Evolutionary conservation across 116 monocot genomes (phyloP), one percentile per base, ranked within the genome.

Genomic region (Dioscorea cayenensis): DNA sequence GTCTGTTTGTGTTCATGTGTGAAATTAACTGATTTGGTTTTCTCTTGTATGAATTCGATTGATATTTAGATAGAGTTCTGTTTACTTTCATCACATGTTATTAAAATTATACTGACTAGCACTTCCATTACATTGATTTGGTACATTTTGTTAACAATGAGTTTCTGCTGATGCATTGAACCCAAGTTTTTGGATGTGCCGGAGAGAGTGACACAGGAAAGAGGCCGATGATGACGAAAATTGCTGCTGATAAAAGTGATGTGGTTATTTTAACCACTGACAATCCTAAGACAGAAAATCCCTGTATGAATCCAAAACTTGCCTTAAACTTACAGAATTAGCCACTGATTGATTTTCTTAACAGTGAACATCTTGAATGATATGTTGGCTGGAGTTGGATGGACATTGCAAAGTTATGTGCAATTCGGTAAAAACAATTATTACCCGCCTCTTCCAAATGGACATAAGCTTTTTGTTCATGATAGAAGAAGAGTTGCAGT

Each of bases 161-260:
- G 8, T 37, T 67, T 19, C 7, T 48, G 16, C 69, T 69, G 2
- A 43, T 71, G 71, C 36, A 23, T 51, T 7, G 28, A 2, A 23
- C 35, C 14, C 73, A 43, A 86, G 90, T 90, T 14, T 71, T 86
- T 66, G 86, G 90, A 43, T 90, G 90, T 71, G 78, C 61, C 20
- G 86, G 90, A 7, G 85, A 90, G 66, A 72, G 75, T 63, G 89
- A 86, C 43, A 72, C 65, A 60, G 86, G 90, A 75, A 86, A 86
- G 61, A 81, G 90, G 61, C 83, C 90, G 13, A 28, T 84, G 63
- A 86, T 90, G 90, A 75, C 90, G 65, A 83, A 75, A 75, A 81
- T 90, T 73, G 90, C 86, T 19, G 72, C 77, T 6, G 86, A 90
- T 20, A 90, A 81, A 79, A 90, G 90, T 55, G 90, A 90, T 72